Percentiles rank a stretch among this genome's conserved stretches.
Conservation (phyloP, 164 flowering plant genomes). For the Saururus chinensis region DNA sequence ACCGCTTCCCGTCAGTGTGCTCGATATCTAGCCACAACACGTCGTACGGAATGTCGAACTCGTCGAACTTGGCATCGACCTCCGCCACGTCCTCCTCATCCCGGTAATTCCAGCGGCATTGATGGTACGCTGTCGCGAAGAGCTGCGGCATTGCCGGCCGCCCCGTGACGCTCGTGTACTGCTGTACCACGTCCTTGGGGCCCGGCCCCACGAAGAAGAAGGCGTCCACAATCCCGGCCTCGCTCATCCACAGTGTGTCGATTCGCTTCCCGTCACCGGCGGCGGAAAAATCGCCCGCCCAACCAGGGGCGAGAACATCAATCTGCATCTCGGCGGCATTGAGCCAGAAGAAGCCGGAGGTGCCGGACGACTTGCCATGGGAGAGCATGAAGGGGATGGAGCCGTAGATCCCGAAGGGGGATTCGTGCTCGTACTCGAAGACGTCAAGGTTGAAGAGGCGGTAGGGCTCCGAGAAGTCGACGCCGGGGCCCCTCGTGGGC, state of each 20-base stretch:
- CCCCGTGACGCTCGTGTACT: slow-evolving; percentile 79
- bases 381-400: slow-evolving; percentile 88
- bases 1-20: slow-evolving; percentile 91
- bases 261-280: slow-evolving; percentile 41
- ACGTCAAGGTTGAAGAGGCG: slow-evolving; percentile 92
- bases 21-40: slow-evolving; percentile 99
- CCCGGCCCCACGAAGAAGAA: slow-evolving; percentile 92
- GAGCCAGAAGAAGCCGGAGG: slow-evolving; percentile 91
- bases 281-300: slow-evolving; percentile 52
- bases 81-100: slow-evolving; percentile 91
- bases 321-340: slow-evolving; percentile 99
- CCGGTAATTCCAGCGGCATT: slow-evolving; percentile 96
- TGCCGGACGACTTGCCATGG: slow-evolving; percentile 61
- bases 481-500: slow-evolving; percentile 77
- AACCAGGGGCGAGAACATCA: slow-evolving; percentile 75
- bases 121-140: slow-evolving; percentile 85
- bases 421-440: slow-evolving; percentile 77
- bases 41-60: slow-evolving; percentile 91
- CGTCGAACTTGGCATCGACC: slow-evolving; percentile 89
- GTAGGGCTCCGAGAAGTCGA: slow-evolving; percentile 87
- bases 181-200: slow-evolving; percentile 83
- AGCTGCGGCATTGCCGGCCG: slow-evolving; percentile 72
- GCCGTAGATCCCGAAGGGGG: slow-evolving; percentile 94
- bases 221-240: slow-evolving; percentile 88
- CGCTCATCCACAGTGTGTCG: slow-evolving; percentile 97